Base-by-base conservation (phyloP, 1,139 yeast genomes). In the Scheffersomyces segobiensis region DNA sequence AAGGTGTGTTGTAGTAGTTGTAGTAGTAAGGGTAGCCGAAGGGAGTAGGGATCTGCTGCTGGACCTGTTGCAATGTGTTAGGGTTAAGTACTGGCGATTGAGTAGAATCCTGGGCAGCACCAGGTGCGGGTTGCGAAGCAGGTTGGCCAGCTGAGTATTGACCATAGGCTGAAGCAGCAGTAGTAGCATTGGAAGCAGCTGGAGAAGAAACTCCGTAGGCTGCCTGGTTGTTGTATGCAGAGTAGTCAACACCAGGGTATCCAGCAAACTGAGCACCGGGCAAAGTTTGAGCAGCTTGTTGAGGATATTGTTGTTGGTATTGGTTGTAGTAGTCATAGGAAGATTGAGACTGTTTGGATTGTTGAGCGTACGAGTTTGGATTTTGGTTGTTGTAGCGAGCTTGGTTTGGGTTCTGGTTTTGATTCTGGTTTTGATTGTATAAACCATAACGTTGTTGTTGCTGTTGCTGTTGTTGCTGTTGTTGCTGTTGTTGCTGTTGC, bases 21-120 rank as follows among this genome's bases (percentile, higher is more conserved):
- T 77, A 73, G 71, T 79, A 79, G 71, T 78, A 77, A 57, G 83
- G 83, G 71, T 79, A 79, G 42, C 78, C 82, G 64, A 74, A 79
- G 60, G 82, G 82, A 54, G 80, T 64, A 49, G 75, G 76, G 39
- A 69, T 64, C 58, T 69, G 70, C 52, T 65, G 71, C 57, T 64
- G 70, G 46, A 49, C 57, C 54, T 67, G 74, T 59, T 67, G 71
- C 57, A 66, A 67, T 56, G 67, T 68, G 66, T 69, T 65, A 56
- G 71, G 73, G 71, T 72, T 75, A 59, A 69, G 71, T 50, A 71
- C 64, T 54, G 78, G 77, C 14, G 75, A 75, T 59, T 74, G 78
- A 46, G 73, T 65, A 49, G 70, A 57, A 51, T 66, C 68, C 54
- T 64, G 67, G 52, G 65, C 60, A 52, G 65, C 62, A 52, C 64